Evolutionary conservation across 2,329 filamentous ascomycete species (phyloP), one percentile per base, ranked within the genome.

Genomic region (Didymella keratinophila): DNA sequence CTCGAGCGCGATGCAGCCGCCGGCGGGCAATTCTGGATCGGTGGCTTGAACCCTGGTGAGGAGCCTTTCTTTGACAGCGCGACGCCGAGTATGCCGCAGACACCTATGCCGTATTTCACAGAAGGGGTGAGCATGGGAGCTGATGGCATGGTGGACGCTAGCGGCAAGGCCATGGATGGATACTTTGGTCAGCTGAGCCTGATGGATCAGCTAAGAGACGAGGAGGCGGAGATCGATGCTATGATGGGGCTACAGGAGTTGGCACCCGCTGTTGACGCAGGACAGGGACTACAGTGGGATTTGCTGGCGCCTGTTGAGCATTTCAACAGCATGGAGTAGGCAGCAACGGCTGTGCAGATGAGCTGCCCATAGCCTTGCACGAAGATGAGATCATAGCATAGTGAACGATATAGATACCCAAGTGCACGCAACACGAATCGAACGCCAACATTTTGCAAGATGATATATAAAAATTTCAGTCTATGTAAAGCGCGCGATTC

Each of bases 11-110:
- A 79, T 27, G 80, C 79, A 11, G 56, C 77, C 5, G 64, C 68
- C 28, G 79, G 78, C n/a, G 79, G 77, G 14, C 70, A 77, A 41
- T 82, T 82, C 71, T 82, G 80, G 80, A 74, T 81, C 34, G 78
- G 79, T 30, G 78, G 78, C 14, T 55, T 70, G 12, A 68, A 73
- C n/a, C 56, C 56, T 4, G 50, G 45, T 14, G 64, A 74, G 1
- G 58, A 65, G 4, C 49, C 57, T 16, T 16, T 60, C 16, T 60
- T 60, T 21, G 52, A 43, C 3, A 54, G 61, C 16, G 56, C 50
- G 3, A 58, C 56, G 20, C 69, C 72, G 5, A 76, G 73, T 43
- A 63, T 76, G 59, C 72, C 72, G 21, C 69, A 73, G 54, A 75
- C 73, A 16, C 73, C 73, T 1, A 60, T 63, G 42, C 66, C 66